Base-by-base conservation (phyloP, 192 early-diverging fungal genomes). In the Backusella psychrophila region DNA sequence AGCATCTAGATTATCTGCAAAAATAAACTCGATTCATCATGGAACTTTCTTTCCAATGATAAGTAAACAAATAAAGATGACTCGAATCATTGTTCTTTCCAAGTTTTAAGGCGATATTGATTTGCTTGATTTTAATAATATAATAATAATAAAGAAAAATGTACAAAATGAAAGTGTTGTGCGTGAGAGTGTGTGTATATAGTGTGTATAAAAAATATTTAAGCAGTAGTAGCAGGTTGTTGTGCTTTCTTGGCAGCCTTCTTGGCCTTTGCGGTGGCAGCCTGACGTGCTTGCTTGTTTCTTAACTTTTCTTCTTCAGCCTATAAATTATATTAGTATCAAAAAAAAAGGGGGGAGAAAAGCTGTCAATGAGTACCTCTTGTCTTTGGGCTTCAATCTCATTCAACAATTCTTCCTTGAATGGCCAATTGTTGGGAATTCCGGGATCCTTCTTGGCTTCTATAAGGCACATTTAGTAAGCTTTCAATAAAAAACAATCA, bases 351-450 rank as follows among this genome's bases (percentile, higher is more conserved):
- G n/a, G n/a, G 19, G 4, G 2, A 44, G 11, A 72, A 33, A 14
- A 35, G 19, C n/a, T 41, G 11, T 17, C 23, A 31, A 17, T 36
- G 38, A 39, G 46, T 66, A 85, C 82, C 68, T 83, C 76, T 59
- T 80, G 77, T 46, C 83, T 85, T 21, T 71, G 65, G 52, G 67
- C 59, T 76, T 86, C 85, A n/a, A 84, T 82, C 68, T 86, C 70
- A 41, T 82, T 79, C 42, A 86, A 73, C 15, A 86, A 56, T 65
- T 86, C 76, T 74, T 84, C 85, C 49, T 86, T 86, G 79, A 86
- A 86, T 1, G 85, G 85, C 78, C 81, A 86, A 35, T 36, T 71
- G 72, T 86, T 86, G 26, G 85, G 85, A 69, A 86, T 86, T 56
- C 85, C 85, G 46, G 85, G 84, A 78, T 84, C 85, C 66, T 86